A percentile compares a stretch with the other conserved stretches of the same genome.
phyloP scores from a whole-genome alignment of 768 basidiomycete species.

The Boletellus sp. region DNA sequence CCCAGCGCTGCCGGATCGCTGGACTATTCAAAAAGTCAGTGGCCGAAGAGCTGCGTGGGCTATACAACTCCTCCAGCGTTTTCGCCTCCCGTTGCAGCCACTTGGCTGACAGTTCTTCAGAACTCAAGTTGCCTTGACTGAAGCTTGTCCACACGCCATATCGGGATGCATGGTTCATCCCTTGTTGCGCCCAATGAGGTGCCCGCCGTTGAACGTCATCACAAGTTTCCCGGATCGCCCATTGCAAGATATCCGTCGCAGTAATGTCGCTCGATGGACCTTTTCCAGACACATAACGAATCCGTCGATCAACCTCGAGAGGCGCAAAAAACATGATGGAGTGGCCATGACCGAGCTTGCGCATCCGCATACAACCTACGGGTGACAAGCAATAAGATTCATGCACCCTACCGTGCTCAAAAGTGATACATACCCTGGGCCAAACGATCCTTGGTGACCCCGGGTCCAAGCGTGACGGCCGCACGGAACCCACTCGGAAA shows the following conservation, averaged over 20 bases:
- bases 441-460: slow-evolving; percentile 16
- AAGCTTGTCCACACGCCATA: slow-evolving; percentile 22
- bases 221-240: slow-evolving; percentile 47
- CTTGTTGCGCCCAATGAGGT: slow-evolving; percentile 46
- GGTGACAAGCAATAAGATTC: background rate
- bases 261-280: background rate
- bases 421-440: slow-evolving; percentile 8
- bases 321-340: slow-evolving; percentile 49
- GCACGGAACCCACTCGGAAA: slow-evolving; percentile 15
- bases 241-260: slow-evolving; percentile 38
- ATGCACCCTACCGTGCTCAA: background rate
- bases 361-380: slow-evolving; percentile 55
- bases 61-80: slow-evolving; percentile 36
- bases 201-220: slow-evolving; percentile 35
- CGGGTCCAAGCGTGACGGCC: slow-evolving; percentile 13
- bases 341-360: slow-evolving; percentile 46
- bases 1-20: slow-evolving; percentile 24
- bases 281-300: slow-evolving; percentile 29
- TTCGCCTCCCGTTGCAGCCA: slow-evolving; percentile 44
- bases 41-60: slow-evolving; percentile 1
- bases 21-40: slow-evolving; percentile 1
- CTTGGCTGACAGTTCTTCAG: slow-evolving; percentile 6
- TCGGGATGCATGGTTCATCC: slow-evolving; percentile 34
- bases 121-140: slow-evolving; percentile 1
- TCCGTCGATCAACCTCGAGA: slow-evolving; percentile 39